Evolutionary conservation across 345 rosid species (phyloP).

Genomic region (Lepidium didymum): DNA sequence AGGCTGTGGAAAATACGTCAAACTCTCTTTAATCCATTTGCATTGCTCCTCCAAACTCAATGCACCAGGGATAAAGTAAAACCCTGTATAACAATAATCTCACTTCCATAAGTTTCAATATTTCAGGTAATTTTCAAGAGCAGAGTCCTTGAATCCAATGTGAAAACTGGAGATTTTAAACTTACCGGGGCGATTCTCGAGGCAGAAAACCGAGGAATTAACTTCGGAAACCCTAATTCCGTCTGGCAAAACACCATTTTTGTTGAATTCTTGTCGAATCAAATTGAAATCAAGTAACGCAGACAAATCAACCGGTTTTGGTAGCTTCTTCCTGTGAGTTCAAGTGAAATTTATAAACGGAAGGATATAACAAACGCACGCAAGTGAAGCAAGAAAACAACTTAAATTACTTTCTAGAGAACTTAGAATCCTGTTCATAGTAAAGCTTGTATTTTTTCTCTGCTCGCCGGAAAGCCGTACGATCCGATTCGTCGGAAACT

Average conservation of each 20-base stretch:
- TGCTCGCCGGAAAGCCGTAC: conserved; percentile 74
- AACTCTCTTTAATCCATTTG: conserved; percentile 77
- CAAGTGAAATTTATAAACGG: background rate
- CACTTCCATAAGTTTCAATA: conserved; percentile 4
- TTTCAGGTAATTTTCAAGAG: background rate
- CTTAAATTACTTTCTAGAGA: conserved; percentile 47
- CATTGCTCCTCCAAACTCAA: conserved; percentile 74
- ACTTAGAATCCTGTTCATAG: conserved; percentile 51
- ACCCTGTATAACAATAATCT: conserved; percentile 39
- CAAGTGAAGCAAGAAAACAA: background rate
- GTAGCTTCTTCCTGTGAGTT: conserved; percentile 61
- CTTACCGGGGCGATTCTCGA: conserved; percentile 68
- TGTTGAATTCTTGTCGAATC: conserved; percentile 36
- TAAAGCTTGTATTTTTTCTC: conserved; percentile 92
- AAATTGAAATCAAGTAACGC: conserved; percentile 60
- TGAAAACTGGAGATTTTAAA: background rate
- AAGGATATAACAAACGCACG: background rate
- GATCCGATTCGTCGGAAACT: conserved; percentile 41
- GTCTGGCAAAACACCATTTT: conserved; percentile 40
- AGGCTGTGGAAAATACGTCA: conserved; percentile 67
- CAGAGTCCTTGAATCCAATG: background rate
- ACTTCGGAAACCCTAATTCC: conserved; percentile 37
- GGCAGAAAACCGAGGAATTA: conserved; percentile 44
- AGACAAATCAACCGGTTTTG: conserved; percentile 68
- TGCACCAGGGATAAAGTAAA: conserved; percentile 72